Evolutionary conservation across 2,329 filamentous ascomycete species (phyloP).

Genomic region (Hymenoscyphus linearis): DNA sequence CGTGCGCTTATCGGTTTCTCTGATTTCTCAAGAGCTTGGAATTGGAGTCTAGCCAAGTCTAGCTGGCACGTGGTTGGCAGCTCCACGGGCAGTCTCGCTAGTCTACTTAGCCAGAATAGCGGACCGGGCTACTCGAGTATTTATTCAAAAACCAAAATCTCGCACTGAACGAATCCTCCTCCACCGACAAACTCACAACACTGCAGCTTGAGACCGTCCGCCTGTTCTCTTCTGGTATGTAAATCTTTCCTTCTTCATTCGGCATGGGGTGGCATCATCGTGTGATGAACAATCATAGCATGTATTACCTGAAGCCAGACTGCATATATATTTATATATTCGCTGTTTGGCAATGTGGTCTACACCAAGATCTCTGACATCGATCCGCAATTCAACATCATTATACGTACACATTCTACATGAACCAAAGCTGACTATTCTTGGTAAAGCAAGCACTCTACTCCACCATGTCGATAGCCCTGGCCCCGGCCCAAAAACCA

Average conservation of each 20-base stretch:
- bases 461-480: constrained; percentile 14
- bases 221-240: background rate
- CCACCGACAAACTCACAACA: background rate
- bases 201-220: background rate
- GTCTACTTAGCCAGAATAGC: no score
- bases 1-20: background rate
- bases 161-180: background rate
- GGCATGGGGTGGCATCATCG: background rate
- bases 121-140: background rate
- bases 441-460: background rate
- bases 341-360: constrained; percentile 48
- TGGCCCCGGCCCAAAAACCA: constrained; percentile 41
- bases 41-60: no score
- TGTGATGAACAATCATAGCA: constrained; percentile 37
- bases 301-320: constrained; percentile 37
- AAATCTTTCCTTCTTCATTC: background rate
- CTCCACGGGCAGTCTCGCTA: no score
- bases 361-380: constrained; percentile 69
- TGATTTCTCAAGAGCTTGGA: no score
- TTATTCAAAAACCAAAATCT: background rate
- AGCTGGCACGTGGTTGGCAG: no score
- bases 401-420: background rate
- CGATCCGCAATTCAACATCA: background rate
- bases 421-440: background rate
- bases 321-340: no score